Evolutionary conservation across 139 green algal genomes (phyloP).

Genomic region (Auxenochlorella pyrenoidosa): DNA sequence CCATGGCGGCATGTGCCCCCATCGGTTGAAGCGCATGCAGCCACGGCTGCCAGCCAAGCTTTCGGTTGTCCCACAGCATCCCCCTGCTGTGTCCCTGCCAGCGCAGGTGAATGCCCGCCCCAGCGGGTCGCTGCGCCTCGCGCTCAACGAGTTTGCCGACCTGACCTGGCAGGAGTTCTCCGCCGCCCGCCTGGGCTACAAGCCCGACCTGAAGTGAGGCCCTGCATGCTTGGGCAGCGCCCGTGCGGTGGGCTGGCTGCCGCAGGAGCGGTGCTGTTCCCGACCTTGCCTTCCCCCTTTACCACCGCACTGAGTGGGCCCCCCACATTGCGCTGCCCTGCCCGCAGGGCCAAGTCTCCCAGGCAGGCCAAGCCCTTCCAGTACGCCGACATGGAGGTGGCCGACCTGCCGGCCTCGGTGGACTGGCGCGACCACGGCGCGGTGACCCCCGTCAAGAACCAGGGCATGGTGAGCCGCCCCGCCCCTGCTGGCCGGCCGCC

Average conservation of each 20-base stretch:
- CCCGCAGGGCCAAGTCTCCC: not conserved
- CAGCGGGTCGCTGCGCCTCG: conserved; percentile 57
- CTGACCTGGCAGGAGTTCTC: conserved; percentile 88
- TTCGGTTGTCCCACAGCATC: too few relatives aligned
- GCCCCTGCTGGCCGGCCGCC: not conserved
- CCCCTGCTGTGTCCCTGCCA: too few relatives aligned
- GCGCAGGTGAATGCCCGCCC: conserved; percentile 51
- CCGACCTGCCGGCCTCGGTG: conserved; percentile 51
- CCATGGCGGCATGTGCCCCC: too few relatives aligned
- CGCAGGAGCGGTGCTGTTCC: too few relatives aligned
- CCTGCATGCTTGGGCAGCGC: not conserved
- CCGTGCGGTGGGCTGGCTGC: too few relatives aligned
- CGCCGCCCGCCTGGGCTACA: conserved; percentile 57
- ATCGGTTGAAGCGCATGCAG: too few relatives aligned
- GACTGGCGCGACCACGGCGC: conserved; percentile 88
- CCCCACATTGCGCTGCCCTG: too few relatives aligned
- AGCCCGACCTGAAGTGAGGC: conserved; percentile 7
- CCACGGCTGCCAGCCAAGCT: too few relatives aligned
- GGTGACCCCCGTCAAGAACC: conserved; percentile 95
- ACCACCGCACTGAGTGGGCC: too few relatives aligned
- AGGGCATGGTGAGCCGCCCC: conserved; percentile 58
- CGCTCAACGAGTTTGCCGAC: conserved; percentile 92
- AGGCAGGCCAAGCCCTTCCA: conserved; percentile 46
- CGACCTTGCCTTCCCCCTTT: too few relatives aligned
- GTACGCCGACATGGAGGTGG: conserved; percentile 53